These are phyloP conservation scores for Suillus alpinus DNA, from an alignment of 768 basidiomycete species.

Conservation along the genomic window DNA sequence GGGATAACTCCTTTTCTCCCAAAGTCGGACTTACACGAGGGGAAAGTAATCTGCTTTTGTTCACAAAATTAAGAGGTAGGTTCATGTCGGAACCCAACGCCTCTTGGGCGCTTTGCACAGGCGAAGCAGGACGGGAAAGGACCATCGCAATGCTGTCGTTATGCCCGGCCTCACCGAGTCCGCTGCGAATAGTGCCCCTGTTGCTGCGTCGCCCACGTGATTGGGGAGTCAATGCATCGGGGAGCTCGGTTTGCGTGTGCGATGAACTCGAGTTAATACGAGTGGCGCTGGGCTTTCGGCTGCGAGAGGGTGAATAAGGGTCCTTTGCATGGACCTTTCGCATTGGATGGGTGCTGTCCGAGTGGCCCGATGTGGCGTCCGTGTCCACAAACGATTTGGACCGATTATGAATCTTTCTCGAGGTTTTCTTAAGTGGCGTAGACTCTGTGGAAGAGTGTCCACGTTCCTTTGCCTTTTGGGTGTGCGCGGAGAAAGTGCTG, in stretches of 20 bases:
- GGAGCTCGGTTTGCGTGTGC: not conserved
- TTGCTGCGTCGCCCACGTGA: slow-evolving; percentile 18
- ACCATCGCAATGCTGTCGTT: slow-evolving; percentile 20
- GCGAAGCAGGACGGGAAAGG: slow-evolving; percentile 23
- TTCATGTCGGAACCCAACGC: slow-evolving; percentile 9
- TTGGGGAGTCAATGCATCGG: not conserved
- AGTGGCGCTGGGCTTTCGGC: not conserved
- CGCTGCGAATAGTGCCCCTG: slow-evolving; percentile 8
- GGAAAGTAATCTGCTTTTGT: not conserved
- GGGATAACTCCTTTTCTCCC: slow-evolving; percentile 1
- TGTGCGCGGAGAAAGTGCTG: not conserved
- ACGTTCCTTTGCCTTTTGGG: not conserved
- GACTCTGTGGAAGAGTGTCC: not conserved
- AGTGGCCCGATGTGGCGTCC: not conserved
- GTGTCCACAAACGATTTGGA: slow-evolving; percentile 14
- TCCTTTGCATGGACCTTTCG: not conserved
- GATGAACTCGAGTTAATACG: not conserved
- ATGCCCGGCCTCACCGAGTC: slow-evolving; percentile 2
- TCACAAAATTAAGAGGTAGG: not conserved
- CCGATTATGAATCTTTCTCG: slow-evolving; percentile 13
- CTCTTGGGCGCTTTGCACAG: slow-evolving; percentile 4
- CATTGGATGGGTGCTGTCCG: too few species aligned
- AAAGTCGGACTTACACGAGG: slow-evolving; percentile 3
- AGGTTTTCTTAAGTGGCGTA: not conserved
- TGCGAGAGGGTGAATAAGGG: not conserved